Base-by-base conservation (phyloP, 768 basidiomycete genomes). In the Hygrophorus pudorinus region DNA sequence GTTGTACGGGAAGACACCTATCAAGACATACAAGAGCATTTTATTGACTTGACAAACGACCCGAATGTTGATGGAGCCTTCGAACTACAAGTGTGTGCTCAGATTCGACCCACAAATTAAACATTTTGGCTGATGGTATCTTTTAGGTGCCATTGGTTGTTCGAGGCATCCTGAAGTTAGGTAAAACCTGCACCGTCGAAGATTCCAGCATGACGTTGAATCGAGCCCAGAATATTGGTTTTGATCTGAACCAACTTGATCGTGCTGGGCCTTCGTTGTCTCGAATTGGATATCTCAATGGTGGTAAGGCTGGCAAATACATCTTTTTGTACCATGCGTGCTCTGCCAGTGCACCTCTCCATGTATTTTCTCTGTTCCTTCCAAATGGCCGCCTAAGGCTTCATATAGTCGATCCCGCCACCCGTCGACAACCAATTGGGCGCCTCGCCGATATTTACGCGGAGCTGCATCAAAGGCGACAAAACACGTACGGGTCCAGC, bases 41-140 rank as follows among this genome's bases (percentile, higher is more conserved):
- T 98, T 56, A 81, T 90, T 13, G 83, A 92, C 57, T 70, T 98
- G 40, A 88, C 79, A 47, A 96, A 96, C 56, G 87, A 93, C 54
- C 88, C 93, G 0, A 90, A 87, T 56, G 89, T 97, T 7, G 91
- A 97, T 53, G 91, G 90, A 1, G 85, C 96, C 3, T 99, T 83
- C 55, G 96, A 99, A 64, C 71, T 83, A 14, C 92, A 98, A 74
- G 89, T 91, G 51, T 34, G 69, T 51, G 10, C 11, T 45, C 6
- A 14, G 31, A 38, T 24, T 29, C 28, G 20, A 28, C 28, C 43
- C 1, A 29, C 30, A 17, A 16, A 39, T 9, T n/a, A 33, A 36
- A 14, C 24, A n/a, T 28, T 28, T 42, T 42, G 42, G 35, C 41
- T 41, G 34, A 45, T 44, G 30, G 27, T 40, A 10, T 38, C n/a